Base-by-base conservation (phyloP, 768 basidiomycete species). In the Rhodotorula taiwanensis region DNA sequence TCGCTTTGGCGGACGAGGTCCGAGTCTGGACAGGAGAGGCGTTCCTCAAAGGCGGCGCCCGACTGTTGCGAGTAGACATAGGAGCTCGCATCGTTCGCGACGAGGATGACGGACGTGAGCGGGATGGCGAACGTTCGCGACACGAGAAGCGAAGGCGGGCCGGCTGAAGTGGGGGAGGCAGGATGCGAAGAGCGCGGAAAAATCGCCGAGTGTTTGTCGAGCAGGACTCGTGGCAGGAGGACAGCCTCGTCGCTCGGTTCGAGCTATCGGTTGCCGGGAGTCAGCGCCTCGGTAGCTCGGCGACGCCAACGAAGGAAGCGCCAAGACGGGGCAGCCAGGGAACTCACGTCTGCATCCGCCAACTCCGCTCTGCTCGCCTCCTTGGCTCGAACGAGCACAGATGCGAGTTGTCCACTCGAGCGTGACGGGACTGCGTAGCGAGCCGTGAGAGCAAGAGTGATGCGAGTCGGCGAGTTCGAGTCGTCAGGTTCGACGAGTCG, bases 81-180 rank as follows among this genome's bases (percentile, higher is more conserved):
- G 1, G 67, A 54, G 4, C 21, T 0, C 2, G 20, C 0, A 31
- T 67, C 58, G 48, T 52, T 30, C 0, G 66, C 28, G 50, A 67
- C 39, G 39, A 67, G 50, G 31, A 67, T 52, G 28, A 60, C 45
- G 31, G 52, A 56, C 5, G 59, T 47, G 52, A 69, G 59, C 3
- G 59, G 56, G 36, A 64, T 14, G 5, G 52, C n/a, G 4, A 18
- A 27, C 5, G 56, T 20, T 34, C 55, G 55, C 6, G 59, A 47
- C 33, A 69, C 9, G 34, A 41, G 28, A 59, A 69, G 58, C 6
- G 49, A 27, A 13, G 45, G 58, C 25, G 25, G 60, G 21, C 23
- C 44, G 47, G 33, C 21, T 6, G 52, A 27, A 4, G 55, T 15
- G 27, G 51, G 34, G n/a, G 54, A 16, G 11, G 51, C n/a, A 21